Percentiles rank a stretch among this genome's conserved stretches.
These are phyloP conservation scores for Oropetium thomaeum DNA, from an alignment of 176 grass and related monocot species.

Conservation along the genomic window DNA sequence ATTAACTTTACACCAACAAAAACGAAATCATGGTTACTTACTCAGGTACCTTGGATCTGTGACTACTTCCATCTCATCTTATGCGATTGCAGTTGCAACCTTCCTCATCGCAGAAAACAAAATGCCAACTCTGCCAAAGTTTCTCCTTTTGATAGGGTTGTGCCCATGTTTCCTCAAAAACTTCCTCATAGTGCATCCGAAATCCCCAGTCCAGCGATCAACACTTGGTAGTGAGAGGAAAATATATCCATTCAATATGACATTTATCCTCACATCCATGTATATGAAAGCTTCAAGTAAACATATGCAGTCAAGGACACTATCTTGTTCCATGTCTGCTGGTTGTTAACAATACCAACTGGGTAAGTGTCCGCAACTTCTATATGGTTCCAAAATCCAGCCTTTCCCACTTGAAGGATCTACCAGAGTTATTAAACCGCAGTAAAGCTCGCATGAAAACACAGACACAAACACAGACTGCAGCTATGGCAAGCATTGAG, in stretches of 20 bases:
- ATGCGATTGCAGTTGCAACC: not conserved
- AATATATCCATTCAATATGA: slow-evolving; percentile 19
- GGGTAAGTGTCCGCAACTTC: not conserved
- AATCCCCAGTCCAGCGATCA: not conserved
- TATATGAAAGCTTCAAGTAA: slow-evolving; percentile 18
- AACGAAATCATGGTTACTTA: slow-evolving; percentile 50
- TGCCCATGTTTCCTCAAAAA: not conserved
- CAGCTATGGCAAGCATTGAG: slow-evolving; percentile 93
- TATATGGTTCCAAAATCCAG: slow-evolving; percentile 62
- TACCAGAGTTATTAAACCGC: slow-evolving; percentile 64
- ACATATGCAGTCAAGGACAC: not conserved
- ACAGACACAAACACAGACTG: slow-evolving; percentile 96
- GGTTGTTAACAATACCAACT: slow-evolving; percentile 24
- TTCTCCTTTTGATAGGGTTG: slow-evolving; percentile 22
- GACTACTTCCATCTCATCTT: slow-evolving; percentile 27
- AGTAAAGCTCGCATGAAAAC: slow-evolving; percentile 70
- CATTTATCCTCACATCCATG: slow-evolving; percentile 3
- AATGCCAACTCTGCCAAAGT: slow-evolving; percentile 27
- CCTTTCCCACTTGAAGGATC: slow-evolving; percentile 85
- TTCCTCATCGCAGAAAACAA: not conserved
- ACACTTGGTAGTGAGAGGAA: slow-evolving; percentile 1
- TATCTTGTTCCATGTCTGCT: slow-evolving; percentile 6
- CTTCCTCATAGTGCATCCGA: not conserved
- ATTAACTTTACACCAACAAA: slow-evolving; percentile 44
- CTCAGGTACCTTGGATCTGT: slow-evolving; percentile 16